A percentile compares a stretch with the other conserved stretches of the same genome.
These are phyloP conservation scores for Wallacemonas sp. DNA, from an alignment of 208 protist species.

Conservation along the genomic window DNA sequence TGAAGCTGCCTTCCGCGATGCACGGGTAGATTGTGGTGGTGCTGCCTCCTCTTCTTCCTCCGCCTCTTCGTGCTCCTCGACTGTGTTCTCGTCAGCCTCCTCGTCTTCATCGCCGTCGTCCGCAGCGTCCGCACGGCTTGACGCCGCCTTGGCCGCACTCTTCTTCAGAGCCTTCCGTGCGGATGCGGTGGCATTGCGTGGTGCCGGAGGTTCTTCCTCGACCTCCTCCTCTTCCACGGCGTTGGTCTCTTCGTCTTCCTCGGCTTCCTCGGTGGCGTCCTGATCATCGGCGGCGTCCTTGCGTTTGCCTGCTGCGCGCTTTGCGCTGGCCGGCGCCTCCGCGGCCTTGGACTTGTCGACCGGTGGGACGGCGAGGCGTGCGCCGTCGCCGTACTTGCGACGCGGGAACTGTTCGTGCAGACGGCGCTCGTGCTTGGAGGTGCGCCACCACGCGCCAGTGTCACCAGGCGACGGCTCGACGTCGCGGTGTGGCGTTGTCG, in stretches of 20 bases:
- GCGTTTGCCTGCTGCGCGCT: slow-evolving; percentile 1
- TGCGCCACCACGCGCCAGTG: slow-evolving; percentile 67
- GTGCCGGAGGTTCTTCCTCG: too few species aligned
- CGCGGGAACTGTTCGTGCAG: slow-evolving; percentile 66
- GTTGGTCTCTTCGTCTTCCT: slow-evolving; percentile 3
- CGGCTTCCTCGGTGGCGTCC: too few species aligned
- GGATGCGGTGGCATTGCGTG: too few species aligned
- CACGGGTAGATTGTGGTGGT: not conserved
- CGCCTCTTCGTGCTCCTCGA: slow-evolving; percentile 6
- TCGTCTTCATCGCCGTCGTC: not conserved
- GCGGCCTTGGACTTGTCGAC: slow-evolving; percentile 2
- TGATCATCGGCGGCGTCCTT: slow-evolving; percentile 10
- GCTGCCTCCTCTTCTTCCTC: slow-evolving; percentile 24
- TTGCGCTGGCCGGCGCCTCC: not conserved
- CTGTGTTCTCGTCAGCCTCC: not conserved
- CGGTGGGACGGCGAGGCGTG: slow-evolving; percentile 13
- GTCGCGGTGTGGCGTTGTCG: too few species aligned
- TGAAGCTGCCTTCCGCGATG: slow-evolving; percentile 2
- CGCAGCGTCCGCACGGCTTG: too few species aligned
- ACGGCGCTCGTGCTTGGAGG: slow-evolving; percentile 50
- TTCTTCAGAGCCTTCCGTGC: too few species aligned
- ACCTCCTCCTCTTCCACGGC: slow-evolving; percentile 18
- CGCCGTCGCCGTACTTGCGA: slow-evolving; percentile 61
- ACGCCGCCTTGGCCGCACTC: too few species aligned
- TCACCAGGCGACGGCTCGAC: slow-evolving; percentile 21